phyloP scores from a whole-genome alignment of 768 basidiomycete genomes.

The Boletus bicolor region DNA sequence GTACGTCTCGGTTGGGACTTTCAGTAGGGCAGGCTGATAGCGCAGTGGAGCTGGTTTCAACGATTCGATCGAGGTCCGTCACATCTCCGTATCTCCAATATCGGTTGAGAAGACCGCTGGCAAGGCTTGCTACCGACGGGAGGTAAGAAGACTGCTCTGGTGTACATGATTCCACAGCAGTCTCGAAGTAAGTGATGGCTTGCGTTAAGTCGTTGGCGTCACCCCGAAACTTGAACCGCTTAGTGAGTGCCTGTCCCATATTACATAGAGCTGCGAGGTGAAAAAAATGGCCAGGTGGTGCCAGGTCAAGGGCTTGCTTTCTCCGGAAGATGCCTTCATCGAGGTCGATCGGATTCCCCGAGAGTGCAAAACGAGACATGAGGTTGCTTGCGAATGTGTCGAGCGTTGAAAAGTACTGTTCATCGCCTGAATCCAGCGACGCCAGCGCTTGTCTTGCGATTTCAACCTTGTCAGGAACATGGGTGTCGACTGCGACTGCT shows the following conservation, averaged over 20 bases:
- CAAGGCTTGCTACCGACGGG: slow-evolving; percentile 16
- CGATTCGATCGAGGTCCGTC: slow-evolving; percentile 17
- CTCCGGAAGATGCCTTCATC: slow-evolving; percentile 20
- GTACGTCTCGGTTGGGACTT: slow-evolving; percentile 13
- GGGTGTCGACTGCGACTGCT: background rate
- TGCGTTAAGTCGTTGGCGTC: slow-evolving; percentile 20
- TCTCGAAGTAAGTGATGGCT: slow-evolving; percentile 17
- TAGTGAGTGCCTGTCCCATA: slow-evolving; percentile 16
- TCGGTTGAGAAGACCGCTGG: slow-evolving; percentile 17
- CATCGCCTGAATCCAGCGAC: slow-evolving; percentile 4
- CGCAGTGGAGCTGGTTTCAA: slow-evolving; percentile 11
- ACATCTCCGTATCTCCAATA: slow-evolving; percentile 19
- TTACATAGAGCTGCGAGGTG: slow-evolving; percentile 14
- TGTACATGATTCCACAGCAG: slow-evolving; percentile 9
- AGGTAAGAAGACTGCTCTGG: slow-evolving; percentile 14
- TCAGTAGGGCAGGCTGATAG: slow-evolving; percentile 2
- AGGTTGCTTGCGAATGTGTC: slow-evolving; percentile 9
- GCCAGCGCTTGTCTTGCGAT: slow-evolving; percentile 10
- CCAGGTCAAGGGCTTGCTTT: slow-evolving; percentile 19
- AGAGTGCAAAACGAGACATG: slow-evolving; percentile 21
- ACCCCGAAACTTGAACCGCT: slow-evolving; percentile 22
- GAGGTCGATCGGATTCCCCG: slow-evolving; percentile 23
- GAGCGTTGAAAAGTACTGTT: slow-evolving; percentile 9
- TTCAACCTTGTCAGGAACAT: slow-evolving; percentile 8
- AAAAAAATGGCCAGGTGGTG: slow-evolving; percentile 19